These are phyloP conservation scores for Mycothermus thermophilus DNA, from an alignment of 495 filamentous ascomycete genomes.

Conservation along the genomic window DNA sequence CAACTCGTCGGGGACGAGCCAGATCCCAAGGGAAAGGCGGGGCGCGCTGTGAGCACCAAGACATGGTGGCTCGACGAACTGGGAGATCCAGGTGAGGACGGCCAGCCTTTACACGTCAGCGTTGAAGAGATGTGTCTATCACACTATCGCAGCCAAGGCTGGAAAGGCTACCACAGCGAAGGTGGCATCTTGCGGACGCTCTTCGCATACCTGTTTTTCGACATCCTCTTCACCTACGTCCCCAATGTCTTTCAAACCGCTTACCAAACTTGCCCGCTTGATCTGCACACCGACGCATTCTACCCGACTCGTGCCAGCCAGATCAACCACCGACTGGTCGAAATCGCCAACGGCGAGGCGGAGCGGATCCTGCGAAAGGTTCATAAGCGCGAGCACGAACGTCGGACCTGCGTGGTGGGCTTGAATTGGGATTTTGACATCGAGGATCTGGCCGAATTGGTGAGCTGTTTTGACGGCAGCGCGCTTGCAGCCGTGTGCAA, in stretches of 20 bases:
- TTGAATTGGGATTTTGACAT: slow-evolving; percentile 80
- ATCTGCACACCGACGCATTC: slow-evolving; percentile 89
- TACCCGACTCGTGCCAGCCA: slow-evolving; percentile 71
- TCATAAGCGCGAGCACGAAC: slow-evolving; percentile 48
- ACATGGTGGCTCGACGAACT: slow-evolving; percentile 77
- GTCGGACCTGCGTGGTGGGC: slow-evolving; percentile 71
- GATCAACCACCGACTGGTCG: slow-evolving; percentile 76
- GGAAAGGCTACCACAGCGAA: slow-evolving; percentile 91
- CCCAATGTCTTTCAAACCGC: slow-evolving; percentile 94
- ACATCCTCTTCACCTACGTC: slow-evolving; percentile 84
- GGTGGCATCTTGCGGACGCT: slow-evolving; percentile 81
- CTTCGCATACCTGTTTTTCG: slow-evolving; percentile 85
- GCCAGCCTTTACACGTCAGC: slow-evolving; percentile 24
- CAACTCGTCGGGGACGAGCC: slow-evolving; percentile 48
- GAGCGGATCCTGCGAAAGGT: slow-evolving; percentile 51
- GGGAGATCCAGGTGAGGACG: slow-evolving; percentile 54
- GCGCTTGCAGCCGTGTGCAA: slow-evolving; percentile 75
- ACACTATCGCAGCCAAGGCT: slow-evolving; percentile 67
- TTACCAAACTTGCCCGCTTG: slow-evolving; percentile 85
- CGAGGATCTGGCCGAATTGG: slow-evolving; percentile 70
- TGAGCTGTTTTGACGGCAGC: slow-evolving; percentile 62
- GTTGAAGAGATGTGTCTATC: slow-evolving; percentile 89
- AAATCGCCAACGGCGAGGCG: slow-evolving; percentile 67
- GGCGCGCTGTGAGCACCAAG: slow-evolving; percentile 45
- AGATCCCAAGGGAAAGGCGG: slow-evolving; percentile 24